Conservation (phyloP, 176 grass and related monocot species). For the Raddia distichophylla region DNA sequence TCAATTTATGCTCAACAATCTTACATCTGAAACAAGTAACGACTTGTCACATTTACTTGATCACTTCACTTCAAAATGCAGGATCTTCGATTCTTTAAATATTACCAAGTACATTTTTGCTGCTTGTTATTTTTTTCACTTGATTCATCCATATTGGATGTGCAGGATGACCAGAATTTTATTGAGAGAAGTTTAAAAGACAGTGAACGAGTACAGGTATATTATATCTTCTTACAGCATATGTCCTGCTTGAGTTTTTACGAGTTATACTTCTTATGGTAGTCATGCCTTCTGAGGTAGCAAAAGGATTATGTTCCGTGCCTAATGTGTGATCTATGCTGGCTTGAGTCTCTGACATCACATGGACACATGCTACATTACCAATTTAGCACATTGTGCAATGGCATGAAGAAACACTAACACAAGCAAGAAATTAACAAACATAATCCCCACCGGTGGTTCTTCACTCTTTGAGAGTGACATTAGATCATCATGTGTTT, state of each 20-base stretch:
- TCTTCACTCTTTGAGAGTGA: not conserved
- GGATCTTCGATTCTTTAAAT: not conserved
- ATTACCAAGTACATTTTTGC: not conserved
- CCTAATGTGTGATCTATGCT: not conserved
- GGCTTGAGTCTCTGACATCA: not conserved
- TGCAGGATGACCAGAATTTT: conserved; percentile 73
- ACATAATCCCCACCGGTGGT: not conserved
- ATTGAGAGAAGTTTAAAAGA: conserved; percentile 79
- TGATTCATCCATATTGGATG: conserved; percentile 19
- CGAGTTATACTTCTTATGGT: not conserved
- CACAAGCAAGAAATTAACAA: not conserved
- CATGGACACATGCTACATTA: not conserved
- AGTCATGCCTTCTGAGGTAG: not conserved
- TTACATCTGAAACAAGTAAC: not conserved
- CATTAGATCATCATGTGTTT: conserved; percentile 12
- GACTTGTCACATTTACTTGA: not conserved
- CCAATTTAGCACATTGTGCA: not conserved
- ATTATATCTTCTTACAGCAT: not conserved
- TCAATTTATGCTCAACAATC: not conserved
- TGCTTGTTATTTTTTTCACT: not conserved
- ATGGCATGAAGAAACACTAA: not conserved
- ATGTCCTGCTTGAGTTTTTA: conserved; percentile 1
- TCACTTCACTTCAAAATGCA: not conserved
- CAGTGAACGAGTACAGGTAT: conserved; percentile 91
- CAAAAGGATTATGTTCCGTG: not conserved